Evolutionary conservation across 495 filamentous ascomycete species (phyloP), one percentile per base, ranked within the genome.

Genomic region (Aspergillus coremiiformis): DNA sequence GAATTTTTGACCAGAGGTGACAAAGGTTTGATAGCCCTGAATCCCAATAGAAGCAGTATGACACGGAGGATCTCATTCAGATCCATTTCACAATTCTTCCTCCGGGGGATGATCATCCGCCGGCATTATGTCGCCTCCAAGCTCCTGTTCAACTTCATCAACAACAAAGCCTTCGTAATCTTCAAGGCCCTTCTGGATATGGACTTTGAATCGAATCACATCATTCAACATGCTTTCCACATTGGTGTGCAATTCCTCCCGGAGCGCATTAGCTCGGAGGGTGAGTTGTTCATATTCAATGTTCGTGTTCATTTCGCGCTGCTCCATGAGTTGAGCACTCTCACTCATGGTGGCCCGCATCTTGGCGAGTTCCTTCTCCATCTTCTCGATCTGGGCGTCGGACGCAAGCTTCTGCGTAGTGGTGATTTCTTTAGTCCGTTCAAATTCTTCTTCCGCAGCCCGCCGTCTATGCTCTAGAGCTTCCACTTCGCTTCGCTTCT

Each of bases 201-300:
- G 93, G 50, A 97, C 84, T 73, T 98, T 98, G 83, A 98, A 98
- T 58, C 90, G 90, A 74, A 96, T 95, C 64, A 97, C 84, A 61
- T 96, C 91, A 70, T 96, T 94, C 56, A 98, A 71, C 82, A 96
- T 92, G 55, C 84, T 86, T 73, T 95, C 94, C 52, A 95, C 87
- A 66, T 95, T 93, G 11, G 90, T 94, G 62, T 98, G 93, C 14
- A 98, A 74, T 63, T 95, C 90, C 68, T 98, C 93, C 27, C 93
- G 83, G 23, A 96, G 78, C 2, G 87, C 72, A 60, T 90, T 89
- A 15, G 89, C 89, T 20, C 82, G 82, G 22, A 95, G 79, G 6
- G 84, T 91, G 9, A 97, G 69, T 62, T 95, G 92, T 64, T 96
- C 92, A 62, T 92, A 95, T 84, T 96, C 92, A 60, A 97, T 90